A percentile compares a stretch with the other conserved stretches of the same genome.
These are phyloP conservation scores for Hymenoscyphus infarciens DNA, from an alignment of 2,329 filamentous ascomycete species.

Conservation along the genomic window DNA sequence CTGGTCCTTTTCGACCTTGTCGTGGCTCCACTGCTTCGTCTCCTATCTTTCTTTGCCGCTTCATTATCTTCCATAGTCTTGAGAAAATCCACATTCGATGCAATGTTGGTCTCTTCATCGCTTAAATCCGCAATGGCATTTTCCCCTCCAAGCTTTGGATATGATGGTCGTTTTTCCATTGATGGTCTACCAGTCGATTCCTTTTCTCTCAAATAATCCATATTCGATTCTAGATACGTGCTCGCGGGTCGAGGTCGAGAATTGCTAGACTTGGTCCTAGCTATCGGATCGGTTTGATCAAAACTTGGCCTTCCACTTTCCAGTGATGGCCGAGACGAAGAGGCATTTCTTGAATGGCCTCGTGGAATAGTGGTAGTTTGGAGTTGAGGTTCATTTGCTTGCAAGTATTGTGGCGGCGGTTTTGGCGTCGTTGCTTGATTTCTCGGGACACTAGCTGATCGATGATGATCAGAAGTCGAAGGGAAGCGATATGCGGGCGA, in stretches of 20 bases:
- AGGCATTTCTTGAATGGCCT: constrained; percentile 41
- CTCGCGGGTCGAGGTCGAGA: constrained; percentile 71
- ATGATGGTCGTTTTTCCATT: constrained; percentile 34
- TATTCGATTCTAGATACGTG: constrained; percentile 75
- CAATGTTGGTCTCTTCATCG: constrained; percentile 58
- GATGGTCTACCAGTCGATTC: constrained; percentile 47
- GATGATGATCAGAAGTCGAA: constrained; percentile 38
- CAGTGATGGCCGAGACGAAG: constrained; percentile 63
- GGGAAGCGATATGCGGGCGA: constrained; percentile 30
- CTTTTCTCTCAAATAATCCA: constrained; percentile 77
- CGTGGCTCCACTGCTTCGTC: constrained; percentile 50
- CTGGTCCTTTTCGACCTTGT: constrained; percentile 67
- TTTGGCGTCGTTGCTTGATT: constrained; percentile 24
- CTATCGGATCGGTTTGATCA: constrained; percentile 57
- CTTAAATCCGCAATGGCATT: constrained; percentile 35
- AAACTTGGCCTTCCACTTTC: constrained; percentile 65
- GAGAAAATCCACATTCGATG: constrained; percentile 80
- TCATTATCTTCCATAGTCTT: constrained; percentile 68
- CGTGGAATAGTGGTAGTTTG: constrained; percentile 22
- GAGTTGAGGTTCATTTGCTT: constrained; percentile 23
- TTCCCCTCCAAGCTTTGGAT: constrained; percentile 22
- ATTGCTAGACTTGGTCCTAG: constrained; percentile 63
- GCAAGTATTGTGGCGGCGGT: constrained; percentile 20
- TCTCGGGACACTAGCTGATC: constrained; percentile 49
- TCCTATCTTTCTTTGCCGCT: constrained; percentile 47